phyloP scores from a whole-genome alignment of 2,329 filamentous ascomycete species.

The Dryadomyces quercivorus region DNA sequence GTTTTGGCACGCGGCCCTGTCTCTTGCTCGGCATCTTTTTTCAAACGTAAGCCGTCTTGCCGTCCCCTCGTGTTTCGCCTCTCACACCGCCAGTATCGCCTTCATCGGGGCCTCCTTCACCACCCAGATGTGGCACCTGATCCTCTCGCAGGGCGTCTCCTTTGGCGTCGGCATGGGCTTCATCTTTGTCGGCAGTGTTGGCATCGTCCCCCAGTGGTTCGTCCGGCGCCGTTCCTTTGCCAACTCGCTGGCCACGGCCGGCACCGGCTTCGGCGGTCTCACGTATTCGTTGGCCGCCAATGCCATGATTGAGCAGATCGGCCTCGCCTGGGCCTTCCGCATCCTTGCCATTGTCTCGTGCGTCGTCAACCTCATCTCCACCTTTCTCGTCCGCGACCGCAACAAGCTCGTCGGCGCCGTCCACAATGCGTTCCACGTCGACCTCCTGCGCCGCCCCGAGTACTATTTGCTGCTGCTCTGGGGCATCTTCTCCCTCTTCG shows the following conservation, averaged over 20 bases:
- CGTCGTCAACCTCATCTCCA: slow-evolving; percentile 50
- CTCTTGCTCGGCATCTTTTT: slow-evolving; percentile 53
- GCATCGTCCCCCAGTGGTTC: slow-evolving; percentile 65
- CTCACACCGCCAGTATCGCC: slow-evolving; percentile 25
- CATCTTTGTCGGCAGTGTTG: slow-evolving; percentile 56
- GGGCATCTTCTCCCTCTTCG: slow-evolving; percentile 60
- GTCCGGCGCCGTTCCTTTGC: slow-evolving; percentile 54
- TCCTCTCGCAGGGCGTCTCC: slow-evolving; percentile 60
- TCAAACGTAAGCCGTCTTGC: slow-evolving; percentile 31
- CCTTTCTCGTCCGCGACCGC: slow-evolving; percentile 54
- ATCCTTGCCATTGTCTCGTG: slow-evolving; percentile 52
- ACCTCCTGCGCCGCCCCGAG: slow-evolving; percentile 47
- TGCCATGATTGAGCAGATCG: slow-evolving; percentile 53
- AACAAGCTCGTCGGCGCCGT: slow-evolving; percentile 59
- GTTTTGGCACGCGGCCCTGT: slow-evolving; percentile 50
- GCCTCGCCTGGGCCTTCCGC: slow-evolving; percentile 55
- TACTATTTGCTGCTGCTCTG: slow-evolving; percentile 55
- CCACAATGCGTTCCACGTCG: slow-evolving; percentile 52
- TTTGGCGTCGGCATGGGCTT: slow-evolving; percentile 75
- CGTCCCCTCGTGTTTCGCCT: background rate
- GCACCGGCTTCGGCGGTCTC: slow-evolving; percentile 63
- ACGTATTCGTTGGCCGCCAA: slow-evolving; percentile 55
- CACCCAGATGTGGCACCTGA: slow-evolving; percentile 58
- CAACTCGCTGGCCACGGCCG: slow-evolving; percentile 55
- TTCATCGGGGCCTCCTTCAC: slow-evolving; percentile 63